Evolutionary conservation across 495 filamentous ascomycete genomes (phyloP).

Genomic region (Delitschia confertaspora): DNA sequence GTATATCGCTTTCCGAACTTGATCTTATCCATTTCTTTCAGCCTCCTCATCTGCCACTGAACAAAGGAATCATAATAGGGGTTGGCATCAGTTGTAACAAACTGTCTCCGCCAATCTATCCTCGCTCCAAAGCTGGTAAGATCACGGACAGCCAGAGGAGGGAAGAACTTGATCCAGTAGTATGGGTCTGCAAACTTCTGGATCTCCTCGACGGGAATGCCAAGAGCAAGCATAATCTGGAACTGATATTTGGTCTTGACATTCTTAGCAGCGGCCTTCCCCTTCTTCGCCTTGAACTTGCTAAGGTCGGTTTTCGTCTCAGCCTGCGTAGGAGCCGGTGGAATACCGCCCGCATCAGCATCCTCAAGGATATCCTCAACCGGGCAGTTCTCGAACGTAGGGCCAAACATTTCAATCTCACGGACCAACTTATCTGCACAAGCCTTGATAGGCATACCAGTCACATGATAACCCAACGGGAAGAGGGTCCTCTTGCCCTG

Average conservation of each 20-base stretch:
- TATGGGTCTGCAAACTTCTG: constrained; percentile 81
- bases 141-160: constrained; percentile 65
- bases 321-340: constrained; percentile 50
- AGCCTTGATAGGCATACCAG: constrained; percentile 96
- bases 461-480: constrained; percentile 91
- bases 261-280: constrained; percentile 84
- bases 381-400: constrained; percentile 67
- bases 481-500: constrained; percentile 79
- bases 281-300: constrained; percentile 90
- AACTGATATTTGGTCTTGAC: constrained; percentile 86
- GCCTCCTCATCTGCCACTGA: constrained; percentile 92
- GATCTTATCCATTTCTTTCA: constrained; percentile 85
- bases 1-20: constrained; percentile 92
- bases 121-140: constrained; percentile 74
- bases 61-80: constrained; percentile 96
- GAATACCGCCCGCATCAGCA: constrained; percentile 33
- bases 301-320: constrained; percentile 64
- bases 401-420: constrained; percentile 82
- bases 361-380: constrained; percentile 38
- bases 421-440: constrained; percentile 89
- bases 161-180: constrained; percentile 84
- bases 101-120: constrained; percentile 85
- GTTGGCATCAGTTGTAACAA: constrained; percentile 95
- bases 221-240: constrained; percentile 79
- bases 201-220: constrained; percentile 77